Evolutionary conservation across 352 stramenopile species (phyloP).

Genomic region (Thalassiosira sp.): DNA sequence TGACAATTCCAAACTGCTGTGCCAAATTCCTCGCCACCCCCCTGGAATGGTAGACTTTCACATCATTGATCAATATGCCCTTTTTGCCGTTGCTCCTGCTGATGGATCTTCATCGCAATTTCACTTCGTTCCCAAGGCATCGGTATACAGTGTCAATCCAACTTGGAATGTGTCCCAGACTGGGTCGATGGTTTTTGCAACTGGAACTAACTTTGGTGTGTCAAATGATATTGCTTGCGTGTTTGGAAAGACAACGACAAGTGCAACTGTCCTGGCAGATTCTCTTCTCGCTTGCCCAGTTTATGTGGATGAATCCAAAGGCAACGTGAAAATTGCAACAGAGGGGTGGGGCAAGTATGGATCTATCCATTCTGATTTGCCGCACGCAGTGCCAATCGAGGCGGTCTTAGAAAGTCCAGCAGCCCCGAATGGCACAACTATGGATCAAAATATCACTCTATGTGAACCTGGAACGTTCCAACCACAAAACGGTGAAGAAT

Average conservation of each 20-base stretch:
- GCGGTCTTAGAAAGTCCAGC: conserved; percentile 85
- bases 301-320: conserved; percentile 72
- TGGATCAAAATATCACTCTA: conserved; percentile 90
- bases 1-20: conserved; percentile 46
- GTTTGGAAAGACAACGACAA: conserved; percentile 84
- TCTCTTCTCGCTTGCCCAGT: conserved; percentile 85
- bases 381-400: no score
- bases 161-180: conserved; percentile 83
- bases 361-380: conserved; percentile 9
- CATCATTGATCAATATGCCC: conserved; percentile 80
- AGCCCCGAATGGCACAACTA: conserved; percentile 83
- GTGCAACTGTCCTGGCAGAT: conserved; percentile 85
- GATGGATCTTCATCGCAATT: conserved; percentile 65
- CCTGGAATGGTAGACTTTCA: conserved; percentile 82
- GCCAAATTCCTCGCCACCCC: conserved; percentile 72
- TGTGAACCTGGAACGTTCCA: conserved; percentile 93
- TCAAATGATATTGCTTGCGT: conserved; percentile 86
- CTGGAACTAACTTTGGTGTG: conserved; percentile 93
- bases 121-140: conserved; percentile 87
- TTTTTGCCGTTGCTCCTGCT: conserved; percentile 63
- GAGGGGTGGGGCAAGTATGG: conserved; percentile 52
- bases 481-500: conserved; percentile 83
- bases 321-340: conserved; percentile 76
- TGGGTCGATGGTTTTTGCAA: conserved; percentile 88
- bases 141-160: conserved; percentile 85